Evolutionary conservation across 805 yeast genomes (phyloP).

Genomic region (Scheffersomyces amazonensis): DNA sequence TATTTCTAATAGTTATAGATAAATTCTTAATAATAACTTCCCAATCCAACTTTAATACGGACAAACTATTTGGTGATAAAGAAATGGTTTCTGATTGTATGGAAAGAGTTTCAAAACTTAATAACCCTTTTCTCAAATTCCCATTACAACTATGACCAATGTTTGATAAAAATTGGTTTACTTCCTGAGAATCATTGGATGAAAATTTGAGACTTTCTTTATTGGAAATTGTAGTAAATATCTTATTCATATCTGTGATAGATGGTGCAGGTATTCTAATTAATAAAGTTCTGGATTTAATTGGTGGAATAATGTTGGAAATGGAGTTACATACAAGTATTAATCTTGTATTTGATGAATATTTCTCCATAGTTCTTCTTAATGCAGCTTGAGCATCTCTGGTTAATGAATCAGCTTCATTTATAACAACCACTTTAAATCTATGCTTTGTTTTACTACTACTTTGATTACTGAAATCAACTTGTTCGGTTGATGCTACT

Average conservation of each 20-base stretch:
- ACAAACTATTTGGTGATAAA: constrained; percentile 23
- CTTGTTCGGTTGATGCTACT: constrained; percentile 92
- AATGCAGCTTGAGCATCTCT: constrained; percentile 96
- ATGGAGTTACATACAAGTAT: constrained; percentile 85
- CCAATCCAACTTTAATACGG: constrained; percentile 83
- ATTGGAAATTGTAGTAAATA: constrained; percentile 53
- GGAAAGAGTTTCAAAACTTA: constrained; percentile 78
- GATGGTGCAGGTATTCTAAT: constrained; percentile 87
- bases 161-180: constrained; percentile 35
- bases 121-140: constrained; percentile 73
- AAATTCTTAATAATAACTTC: constrained; percentile 69
- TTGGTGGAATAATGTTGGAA: constrained; percentile 89
- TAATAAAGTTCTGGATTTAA: constrained; percentile 85
- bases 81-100: constrained; percentile 59
- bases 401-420: constrained; percentile 86
- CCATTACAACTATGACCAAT: constrained; percentile 60
- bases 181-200: constrained; percentile 34
- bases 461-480: constrained; percentile 63
- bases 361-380: constrained; percentile 94
- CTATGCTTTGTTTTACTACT: constrained; percentile 45
- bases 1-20: constrained; percentile 56
- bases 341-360: constrained; percentile 81
- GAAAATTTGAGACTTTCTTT: constrained; percentile 51
- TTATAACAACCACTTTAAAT: constrained; percentile 79
- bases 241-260: constrained; percentile 50